These are phyloP conservation scores for Mycena olivaceomarginata DNA, from an alignment of 768 basidiomycete genomes.

Conservation along the genomic window DNA sequence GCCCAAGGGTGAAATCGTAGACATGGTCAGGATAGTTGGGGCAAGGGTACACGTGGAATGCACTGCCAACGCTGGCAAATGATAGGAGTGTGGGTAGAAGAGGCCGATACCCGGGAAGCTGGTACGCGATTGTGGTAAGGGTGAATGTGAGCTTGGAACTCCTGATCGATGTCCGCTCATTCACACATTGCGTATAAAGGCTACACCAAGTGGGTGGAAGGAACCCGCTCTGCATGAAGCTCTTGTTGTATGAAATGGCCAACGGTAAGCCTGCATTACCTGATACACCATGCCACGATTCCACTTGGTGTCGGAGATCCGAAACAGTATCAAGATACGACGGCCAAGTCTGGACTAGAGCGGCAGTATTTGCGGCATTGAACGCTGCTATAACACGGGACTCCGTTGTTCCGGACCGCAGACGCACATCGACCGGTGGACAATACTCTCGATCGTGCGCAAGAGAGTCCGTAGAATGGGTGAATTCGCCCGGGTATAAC, in stretches of 20 bases:
- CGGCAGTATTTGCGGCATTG: constrained; percentile 26
- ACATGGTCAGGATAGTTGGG: constrained; percentile 20
- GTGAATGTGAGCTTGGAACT: constrained; percentile 31
- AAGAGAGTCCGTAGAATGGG: not conserved
- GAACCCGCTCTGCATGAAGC: constrained; percentile 6
- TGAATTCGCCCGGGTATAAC: constrained; percentile 13
- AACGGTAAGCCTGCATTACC: constrained; percentile 2
- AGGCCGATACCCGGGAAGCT: constrained; percentile 16
- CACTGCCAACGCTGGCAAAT: constrained; percentile 24
- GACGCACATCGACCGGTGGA: constrained; percentile 5
- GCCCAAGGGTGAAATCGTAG: constrained; percentile 17
- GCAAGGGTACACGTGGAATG: constrained; percentile 15
- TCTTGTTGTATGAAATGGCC: constrained; percentile 23
- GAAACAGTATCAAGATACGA: constrained; percentile 23
- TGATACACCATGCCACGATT: constrained; percentile 15
- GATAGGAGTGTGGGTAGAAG: constrained; percentile 18
- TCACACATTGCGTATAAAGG: constrained; percentile 21
- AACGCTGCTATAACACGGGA: constrained; percentile 22
- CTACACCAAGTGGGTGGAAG: constrained; percentile 13
- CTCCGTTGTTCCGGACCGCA: constrained; percentile 5
- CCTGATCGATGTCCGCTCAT: constrained; percentile 13
- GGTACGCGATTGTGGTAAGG: constrained; percentile 20
- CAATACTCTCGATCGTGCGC: constrained; percentile 17
- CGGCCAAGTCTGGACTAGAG: constrained; percentile 32
- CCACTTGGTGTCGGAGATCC: constrained; percentile 35